Evolutionary conservation across 2,329 filamentous ascomycete species (phyloP).

Genomic region (Aspergillus hiratsukae): DNA sequence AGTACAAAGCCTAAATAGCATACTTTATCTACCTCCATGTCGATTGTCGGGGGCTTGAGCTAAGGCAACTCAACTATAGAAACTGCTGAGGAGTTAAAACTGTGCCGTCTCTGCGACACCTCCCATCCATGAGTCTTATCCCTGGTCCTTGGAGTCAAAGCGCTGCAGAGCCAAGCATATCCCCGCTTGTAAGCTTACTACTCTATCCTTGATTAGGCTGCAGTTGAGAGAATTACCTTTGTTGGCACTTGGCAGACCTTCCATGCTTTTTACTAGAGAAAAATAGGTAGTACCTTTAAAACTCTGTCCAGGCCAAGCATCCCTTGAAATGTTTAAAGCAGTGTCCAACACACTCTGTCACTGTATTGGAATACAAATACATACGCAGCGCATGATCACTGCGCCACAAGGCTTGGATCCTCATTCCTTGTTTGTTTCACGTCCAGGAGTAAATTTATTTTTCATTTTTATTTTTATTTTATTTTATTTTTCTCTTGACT

Average conservation of each 20-base stretch:
- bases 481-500: not conserved
- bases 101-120: not conserved
- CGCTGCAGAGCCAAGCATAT: conserved; percentile 20
- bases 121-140: conserved; percentile 7
- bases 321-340: not conserved
- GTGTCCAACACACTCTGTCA: not conserved
- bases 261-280: too few species aligned
- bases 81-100: not conserved
- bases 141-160: conserved; percentile 15
- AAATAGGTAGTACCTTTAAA: not conserved
- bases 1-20: not conserved
- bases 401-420: not conserved
- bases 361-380: not conserved
- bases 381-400: not conserved
- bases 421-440: not conserved
- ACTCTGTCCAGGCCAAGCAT: not conserved
- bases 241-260: not conserved
- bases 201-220: not conserved
- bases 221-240: not conserved
- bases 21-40: not conserved
- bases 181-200: conserved; percentile 7
- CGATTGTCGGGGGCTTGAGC: too few species aligned
- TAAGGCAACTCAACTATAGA: not conserved
- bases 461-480: too few species aligned
- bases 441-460: not conserved